These are phyloP conservation scores for Alternaria brassicae DNA, from an alignment of 2,329 filamentous ascomycete genomes.

Conservation along the genomic window DNA sequence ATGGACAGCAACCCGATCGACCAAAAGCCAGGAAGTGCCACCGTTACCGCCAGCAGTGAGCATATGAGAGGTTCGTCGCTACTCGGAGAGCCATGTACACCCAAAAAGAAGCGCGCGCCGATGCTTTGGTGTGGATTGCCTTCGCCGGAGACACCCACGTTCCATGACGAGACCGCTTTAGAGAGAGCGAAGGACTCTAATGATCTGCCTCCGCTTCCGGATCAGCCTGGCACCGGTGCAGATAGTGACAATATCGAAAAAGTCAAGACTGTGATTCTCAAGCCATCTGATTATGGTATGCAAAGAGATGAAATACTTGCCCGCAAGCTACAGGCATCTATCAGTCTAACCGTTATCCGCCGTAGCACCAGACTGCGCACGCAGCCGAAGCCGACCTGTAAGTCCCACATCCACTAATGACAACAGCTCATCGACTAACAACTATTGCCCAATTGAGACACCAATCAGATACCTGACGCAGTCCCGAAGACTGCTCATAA, in stretches of 20 bases:
- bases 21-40: neutral
- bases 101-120: neutral
- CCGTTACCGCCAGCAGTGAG: neutral
- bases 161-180: neutral
- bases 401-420: accelerated
- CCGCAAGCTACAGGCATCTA: neutral
- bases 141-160: constrained; percentile 16
- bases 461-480: neutral
- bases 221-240: neutral
- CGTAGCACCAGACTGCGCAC: constrained; percentile 10
- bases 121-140: constrained; percentile 15
- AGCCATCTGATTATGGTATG: neutral
- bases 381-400: neutral
- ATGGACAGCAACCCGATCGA: neutral
- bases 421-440: neutral
- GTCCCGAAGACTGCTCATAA: neutral
- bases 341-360: neutral
- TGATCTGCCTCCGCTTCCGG: neutral
- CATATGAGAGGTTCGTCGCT: neutral
- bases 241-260: neutral
- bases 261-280: no score
- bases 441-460: neutral
- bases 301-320: constrained; percentile 3
- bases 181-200: neutral
- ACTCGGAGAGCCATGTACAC: neutral